Evolutionary conservation across 2,329 filamentous ascomycete species (phyloP), one percentile per base, ranked within the genome.

Genomic region (Herpotrichia juniperi): DNA sequence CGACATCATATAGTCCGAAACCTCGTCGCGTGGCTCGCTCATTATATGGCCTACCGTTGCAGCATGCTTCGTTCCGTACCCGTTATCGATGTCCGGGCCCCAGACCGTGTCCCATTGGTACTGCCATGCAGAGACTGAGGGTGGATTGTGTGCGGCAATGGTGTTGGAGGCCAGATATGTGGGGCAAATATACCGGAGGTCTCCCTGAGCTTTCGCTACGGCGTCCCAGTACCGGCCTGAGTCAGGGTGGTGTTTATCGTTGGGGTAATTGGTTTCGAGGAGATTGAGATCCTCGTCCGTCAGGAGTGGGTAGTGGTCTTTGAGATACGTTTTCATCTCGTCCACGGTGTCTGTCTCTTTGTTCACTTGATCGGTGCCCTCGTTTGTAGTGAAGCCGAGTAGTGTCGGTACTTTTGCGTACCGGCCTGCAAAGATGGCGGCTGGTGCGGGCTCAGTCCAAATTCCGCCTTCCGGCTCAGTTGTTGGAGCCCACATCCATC

Each of bases 271-370:
- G 2, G 58, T 53, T 2, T 48, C 61, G 17, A 71, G 59, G 2
- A 60, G 53, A 25, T 58, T 50, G 24, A 81, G 77, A 35, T 79
- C 80, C 50, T 81, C 79, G 61, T 83, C 81, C 3, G 82, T 74
- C 2, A 84, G 75, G 0, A 83, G 68, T 4, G 83, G 76, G 30
- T 80, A 71, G 53, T 71, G 68, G 46, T 71, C 67, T 50, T 66
- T 64, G 28, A 71, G 56, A 53, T 71, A 71, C 39, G 57, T 54
- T 46, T 66, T 69, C 50, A 71, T 66, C 12, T 68, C 68, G 70
- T 71, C 48, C 73, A 78, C 31, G 59, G 66, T 50, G 62, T 79
- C 61, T 53, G 68, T 59, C 26, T 56, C 37, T 64, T 66, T 63
- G 63, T 69, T 58, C 64, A 79, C 63, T 63, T 78, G 43, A 64